Evolutionary conservation across 768 basidiomycete genomes (phyloP), one percentile per base, ranked within the genome.

Genomic region (Termitomyces sp.): DNA sequence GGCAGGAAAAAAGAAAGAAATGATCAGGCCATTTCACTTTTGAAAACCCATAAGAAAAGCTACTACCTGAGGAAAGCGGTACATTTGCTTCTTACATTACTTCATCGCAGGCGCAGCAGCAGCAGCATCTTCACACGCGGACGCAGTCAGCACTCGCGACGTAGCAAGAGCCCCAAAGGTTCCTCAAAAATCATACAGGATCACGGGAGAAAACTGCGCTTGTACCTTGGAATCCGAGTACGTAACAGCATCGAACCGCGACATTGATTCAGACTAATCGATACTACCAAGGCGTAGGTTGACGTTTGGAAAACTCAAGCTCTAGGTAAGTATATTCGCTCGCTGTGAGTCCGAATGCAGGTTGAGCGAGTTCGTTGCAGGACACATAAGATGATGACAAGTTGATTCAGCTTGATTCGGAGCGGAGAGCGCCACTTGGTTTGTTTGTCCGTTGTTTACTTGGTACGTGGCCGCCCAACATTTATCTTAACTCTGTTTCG

Each of bases 381-480:
- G 47, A 50, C 20, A 50, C 51, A 49, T 52, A 35, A 42, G 47
- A 33, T 50, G 31, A 47, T 13, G 38, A 53, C 40, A 33, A 29
- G 25, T 18, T 50, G 46, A 5, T 7, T 10, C 22, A 25, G 23
- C 44, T 13, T n/a, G 27, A 15, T 12, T 42, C 52, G 22, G 48
- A 22, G n/a, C 29, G 20, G 41, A 55, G 31, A 61, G 59, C 60
- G 61, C 63, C 60, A 63, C 52, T 45, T 46, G 45, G 45, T 57
- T 66, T 70, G 61, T 68, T 70, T 71, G 68, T 64, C 49, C 53
- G 25, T 64, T 63, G 63, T 64, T 65, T 64, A 63, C 61, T 66
- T 60, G 3, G 40, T 65, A 73, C 73, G 72, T 73, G 72, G 68
- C 71, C 67, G 49, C 52, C 54, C 53, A 57, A 53, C 56, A 60